Evolutionary conservation across 164 flowering plant species (phyloP).

Genomic region (Annona cherimola): DNA sequence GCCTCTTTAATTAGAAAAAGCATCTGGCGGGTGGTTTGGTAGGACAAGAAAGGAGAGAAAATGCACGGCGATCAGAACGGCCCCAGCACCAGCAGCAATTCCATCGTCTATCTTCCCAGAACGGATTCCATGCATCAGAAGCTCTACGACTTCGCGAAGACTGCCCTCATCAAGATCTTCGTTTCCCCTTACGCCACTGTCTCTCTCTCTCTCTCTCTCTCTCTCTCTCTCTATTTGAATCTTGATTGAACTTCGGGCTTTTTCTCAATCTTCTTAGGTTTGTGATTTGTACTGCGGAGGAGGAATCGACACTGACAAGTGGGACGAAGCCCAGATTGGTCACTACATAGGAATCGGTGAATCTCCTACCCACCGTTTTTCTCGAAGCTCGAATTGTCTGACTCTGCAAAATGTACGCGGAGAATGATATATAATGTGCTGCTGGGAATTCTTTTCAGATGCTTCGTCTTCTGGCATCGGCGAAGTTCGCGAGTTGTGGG

Average conservation of each 20-base stretch:
- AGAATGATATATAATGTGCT: not conserved
- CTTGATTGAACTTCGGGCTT: not conserved
- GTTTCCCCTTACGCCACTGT: constrained; percentile 76
- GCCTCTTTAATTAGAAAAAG: no score
- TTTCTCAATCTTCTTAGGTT: constrained; percentile 31
- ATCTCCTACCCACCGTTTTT: not conserved
- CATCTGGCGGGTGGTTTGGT: not conserved
- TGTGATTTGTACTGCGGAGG: constrained; percentile 85
- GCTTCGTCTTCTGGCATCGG: constrained; percentile 52
- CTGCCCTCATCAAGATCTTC: constrained; percentile 75
- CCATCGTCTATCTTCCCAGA: not conserved
- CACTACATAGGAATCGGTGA: constrained; percentile 91
- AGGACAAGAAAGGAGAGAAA: not conserved
- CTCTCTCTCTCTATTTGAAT: not conserved
- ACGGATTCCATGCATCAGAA: constrained; percentile 16
- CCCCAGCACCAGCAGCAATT: not conserved
- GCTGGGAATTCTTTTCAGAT: constrained; percentile 31
- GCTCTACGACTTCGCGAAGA: constrained; percentile 68
- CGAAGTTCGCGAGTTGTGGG: constrained; percentile 65
- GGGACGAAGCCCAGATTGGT: constrained; percentile 84
- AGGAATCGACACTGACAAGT: constrained; percentile 61
- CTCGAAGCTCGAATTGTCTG: not conserved
- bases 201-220: constrained; percentile 13
- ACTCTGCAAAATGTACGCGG: not conserved
- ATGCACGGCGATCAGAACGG: not conserved